Percentiles rank a stretch among this genome's conserved stretches.
phyloP scores from a whole-genome alignment of 1,139 yeast species.

The Entelexis paramagnoliae region DNA sequence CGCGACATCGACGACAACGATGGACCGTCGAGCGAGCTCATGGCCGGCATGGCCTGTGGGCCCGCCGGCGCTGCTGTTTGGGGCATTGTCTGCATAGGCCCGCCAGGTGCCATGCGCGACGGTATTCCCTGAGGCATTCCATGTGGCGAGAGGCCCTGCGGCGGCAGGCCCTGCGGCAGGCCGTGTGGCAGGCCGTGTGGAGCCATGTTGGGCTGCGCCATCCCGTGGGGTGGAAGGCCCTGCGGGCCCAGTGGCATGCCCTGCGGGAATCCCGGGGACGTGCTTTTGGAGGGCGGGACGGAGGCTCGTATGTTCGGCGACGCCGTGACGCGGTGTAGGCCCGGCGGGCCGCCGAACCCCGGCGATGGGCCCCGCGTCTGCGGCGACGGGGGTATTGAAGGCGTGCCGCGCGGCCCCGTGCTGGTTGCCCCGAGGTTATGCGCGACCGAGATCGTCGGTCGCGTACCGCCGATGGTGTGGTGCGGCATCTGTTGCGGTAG shows the following conservation, averaged over 20 bases:
- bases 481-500: conserved; percentile 17
- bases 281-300: conserved; percentile 1
- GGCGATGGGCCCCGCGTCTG: conserved; percentile 5
- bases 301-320: background rate
- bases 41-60: background rate
- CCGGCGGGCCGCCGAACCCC: background rate
- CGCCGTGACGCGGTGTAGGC: conserved; percentile 6
- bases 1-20: conserved; percentile 3
- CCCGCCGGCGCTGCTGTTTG: background rate
- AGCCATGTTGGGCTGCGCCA: too few species aligned
- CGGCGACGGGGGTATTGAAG: conserved; percentile 3
- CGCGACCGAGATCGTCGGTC: conserved; percentile 19
- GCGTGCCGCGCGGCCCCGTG: conserved; percentile 12
- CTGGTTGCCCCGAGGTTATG: conserved; percentile 15
- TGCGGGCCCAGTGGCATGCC: background rate
- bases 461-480: conserved; percentile 19
- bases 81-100: background rate
- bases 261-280: conserved; percentile 2
- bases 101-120: conserved; percentile 8
- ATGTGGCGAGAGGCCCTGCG: background rate
- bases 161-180: background rate
- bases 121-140: background rate
- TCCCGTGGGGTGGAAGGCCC: background rate
- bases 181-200: too few species aligned
- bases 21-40: background rate